Evolutionary conservation across 495 filamentous ascomycete genomes (phyloP), one percentile per base, ranked within the genome.

Genomic region (Acidomyces sp.): DNA sequence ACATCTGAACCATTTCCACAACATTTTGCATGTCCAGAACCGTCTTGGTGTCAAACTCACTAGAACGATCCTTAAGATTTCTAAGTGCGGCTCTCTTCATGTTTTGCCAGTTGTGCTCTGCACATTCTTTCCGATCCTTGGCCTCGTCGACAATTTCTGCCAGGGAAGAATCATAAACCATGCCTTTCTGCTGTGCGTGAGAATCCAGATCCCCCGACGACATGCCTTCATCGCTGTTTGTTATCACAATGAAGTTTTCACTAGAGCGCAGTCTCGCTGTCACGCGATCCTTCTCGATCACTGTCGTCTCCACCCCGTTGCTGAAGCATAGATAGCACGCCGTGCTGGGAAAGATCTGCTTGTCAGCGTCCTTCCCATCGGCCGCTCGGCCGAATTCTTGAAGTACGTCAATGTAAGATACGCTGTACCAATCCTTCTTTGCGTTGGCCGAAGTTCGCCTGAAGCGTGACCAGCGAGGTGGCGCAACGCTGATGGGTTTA

Each of bases 301-400:
- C 57, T 16, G 62, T 48, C 7, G 64, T 64, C 10, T 41, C 41
- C 0, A 40, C 22, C 1, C 72, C 73, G 33, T 71, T 65, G 42
- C 66, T 65, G 41, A 77, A 62, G 37, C 70, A 68, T 0, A 80
- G 50, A 53, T 79, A 82, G 21, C 70, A 71, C 1, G 72, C 69
- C 34, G 75, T 71, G 3, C 68, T 66, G 0, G 56, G 57, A 3
- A 58, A 52, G 0, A 21, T 7, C 3, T 18, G 25, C n/a, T n/a
- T n/a, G n/a, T n/a, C n/a, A 13, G 23, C 4, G 11, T 15, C 7
- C 13, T 18, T 13, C 3, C 38, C 27, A 16, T 18, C 16, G 6
- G 31, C 31, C 16, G 13, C 6, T 13, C 26, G 26, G 15, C 4
- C 18, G 15, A 41, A 31, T 6, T 12, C 3, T 15, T 20, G 13